Evolutionary conservation across 78 protist genomes (phyloP).

Genomic region (Dictyostelium brefeldianum): DNA sequence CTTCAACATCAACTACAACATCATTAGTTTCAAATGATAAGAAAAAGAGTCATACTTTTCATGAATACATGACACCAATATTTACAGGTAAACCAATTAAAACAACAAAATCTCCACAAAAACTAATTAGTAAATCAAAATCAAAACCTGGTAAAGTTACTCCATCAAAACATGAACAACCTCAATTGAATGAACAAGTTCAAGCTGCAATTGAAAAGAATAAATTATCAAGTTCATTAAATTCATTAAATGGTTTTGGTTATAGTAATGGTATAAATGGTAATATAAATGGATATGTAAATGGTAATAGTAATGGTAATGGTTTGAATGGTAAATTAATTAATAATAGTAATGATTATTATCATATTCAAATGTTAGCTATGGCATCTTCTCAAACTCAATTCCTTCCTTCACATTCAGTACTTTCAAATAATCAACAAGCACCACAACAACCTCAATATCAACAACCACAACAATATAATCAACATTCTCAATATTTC

Average conservation of each 20-base stretch:
- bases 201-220: neutral
- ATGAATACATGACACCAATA: slow-evolving; percentile 30
- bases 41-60: slow-evolving; percentile 37
- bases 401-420: neutral
- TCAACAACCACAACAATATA: slow-evolving; percentile 11
- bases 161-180: slow-evolving; percentile 15
- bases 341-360: neutral
- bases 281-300: neutral
- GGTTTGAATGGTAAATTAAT: neutral
- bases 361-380: neutral
- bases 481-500: neutral
- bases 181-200: slow-evolving; percentile 21
- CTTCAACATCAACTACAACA: too few relatives aligned
- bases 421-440: neutral
- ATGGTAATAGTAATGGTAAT: too few relatives aligned
- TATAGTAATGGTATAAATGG: too few relatives aligned
- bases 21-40: neutral
- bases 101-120: neutral
- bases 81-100: neutral
- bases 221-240: neutral
- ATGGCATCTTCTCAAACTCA: neutral
- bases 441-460: too few relatives aligned
- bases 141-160: neutral
- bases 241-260: neutral
- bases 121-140: neutral